Conservation (phyloP, 192 early-diverging fungal species). For the Allomyces macrogynus region DNA sequence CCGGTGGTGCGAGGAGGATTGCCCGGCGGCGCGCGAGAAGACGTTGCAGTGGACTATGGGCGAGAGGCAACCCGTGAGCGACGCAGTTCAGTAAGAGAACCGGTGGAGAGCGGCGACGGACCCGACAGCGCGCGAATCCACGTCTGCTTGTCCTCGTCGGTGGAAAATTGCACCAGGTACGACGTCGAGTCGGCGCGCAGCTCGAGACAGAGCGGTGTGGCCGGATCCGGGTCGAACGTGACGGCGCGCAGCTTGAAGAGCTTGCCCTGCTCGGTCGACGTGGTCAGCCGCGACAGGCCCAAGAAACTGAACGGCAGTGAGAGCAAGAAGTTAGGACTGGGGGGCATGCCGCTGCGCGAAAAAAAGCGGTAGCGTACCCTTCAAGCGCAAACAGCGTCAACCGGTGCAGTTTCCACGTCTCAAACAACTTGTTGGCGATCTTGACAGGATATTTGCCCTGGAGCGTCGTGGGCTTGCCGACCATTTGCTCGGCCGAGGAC, state of each 20-base stretch:
- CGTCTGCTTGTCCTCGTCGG: background rate
- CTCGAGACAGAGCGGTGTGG: background rate
- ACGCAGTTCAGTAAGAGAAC: too few relatives aligned
- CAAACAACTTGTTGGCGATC: background rate
- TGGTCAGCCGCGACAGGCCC: background rate
- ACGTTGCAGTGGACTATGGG: too few relatives aligned
- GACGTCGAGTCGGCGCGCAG: background rate
- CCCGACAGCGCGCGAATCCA: background rate
- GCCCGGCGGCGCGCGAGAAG: too few relatives aligned
- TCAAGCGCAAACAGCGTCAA: background rate
- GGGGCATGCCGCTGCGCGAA: too few relatives aligned
- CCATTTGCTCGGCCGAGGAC: background rate
- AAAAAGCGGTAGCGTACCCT: too few relatives aligned
- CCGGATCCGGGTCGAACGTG: background rate
- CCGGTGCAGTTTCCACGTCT: background rate
- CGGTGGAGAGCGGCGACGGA: too few relatives aligned
- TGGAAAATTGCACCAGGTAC: background rate
- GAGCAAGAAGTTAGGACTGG: too few relatives aligned
- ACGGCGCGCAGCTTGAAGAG: background rate
- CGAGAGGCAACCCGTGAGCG: too few relatives aligned
- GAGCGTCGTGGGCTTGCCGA: background rate
- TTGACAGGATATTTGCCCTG: background rate
- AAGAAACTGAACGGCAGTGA: too few relatives aligned
- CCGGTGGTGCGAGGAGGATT: too few relatives aligned
- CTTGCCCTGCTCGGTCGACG: background rate